Evolutionary conservation across 345 rosid genomes (phyloP), one percentile per base, ranked within the genome.

Genomic region (Rhodomyrtus tomentosa): DNA sequence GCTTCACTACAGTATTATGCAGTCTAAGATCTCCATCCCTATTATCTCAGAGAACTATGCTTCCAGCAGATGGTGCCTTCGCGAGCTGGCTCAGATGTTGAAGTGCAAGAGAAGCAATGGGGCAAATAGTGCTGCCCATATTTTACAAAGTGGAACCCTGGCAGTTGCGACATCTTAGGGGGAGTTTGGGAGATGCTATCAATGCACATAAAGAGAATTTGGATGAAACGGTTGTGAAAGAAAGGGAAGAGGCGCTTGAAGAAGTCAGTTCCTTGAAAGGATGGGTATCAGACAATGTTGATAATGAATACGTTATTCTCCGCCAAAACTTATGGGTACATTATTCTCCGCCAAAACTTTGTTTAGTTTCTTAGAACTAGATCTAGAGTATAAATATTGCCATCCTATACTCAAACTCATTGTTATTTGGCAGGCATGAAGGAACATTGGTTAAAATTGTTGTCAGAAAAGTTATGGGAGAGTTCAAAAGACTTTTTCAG

Each of bases 1-100:
- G 38, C 0, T 59, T 59, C 0, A 29, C 0, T 29, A 22, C 10
- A 59, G 40, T 3, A 59, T 59, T 14, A 15, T 0, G 40, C 40
- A 29, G 21, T 59, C 73, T 0, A 59, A 29, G 10, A 59, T 59
- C 73, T 29, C 73, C 22, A 59, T 59, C 73, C 73, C 40, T 0
- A 59, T 59, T 59, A n/a, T n/a, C n/a, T n/a, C n/a, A n/a, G n/a
- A n/a, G n/a, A n/a, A n/a, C n/a, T n/a, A n/a, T n/a, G n/a, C n/a
- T n/a, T n/a, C n/a, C n/a, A n/a, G n/a, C n/a, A n/a, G n/a, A n/a
- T n/a, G n/a, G n/a, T n/a, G n/a, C n/a, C n/a, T n/a, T n/a, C n/a
- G n/a, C n/a, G n/a, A n/a, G n/a, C n/a, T n/a, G n/a, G n/a, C n/a
- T n/a, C n/a, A n/a, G n/a, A n/a, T n/a, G n/a, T n/a, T n/a, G n/a